Evolutionary conservation across 1,284 basidiomycete genomes (phyloP).

Genomic region (Trametes versicolor): DNA sequence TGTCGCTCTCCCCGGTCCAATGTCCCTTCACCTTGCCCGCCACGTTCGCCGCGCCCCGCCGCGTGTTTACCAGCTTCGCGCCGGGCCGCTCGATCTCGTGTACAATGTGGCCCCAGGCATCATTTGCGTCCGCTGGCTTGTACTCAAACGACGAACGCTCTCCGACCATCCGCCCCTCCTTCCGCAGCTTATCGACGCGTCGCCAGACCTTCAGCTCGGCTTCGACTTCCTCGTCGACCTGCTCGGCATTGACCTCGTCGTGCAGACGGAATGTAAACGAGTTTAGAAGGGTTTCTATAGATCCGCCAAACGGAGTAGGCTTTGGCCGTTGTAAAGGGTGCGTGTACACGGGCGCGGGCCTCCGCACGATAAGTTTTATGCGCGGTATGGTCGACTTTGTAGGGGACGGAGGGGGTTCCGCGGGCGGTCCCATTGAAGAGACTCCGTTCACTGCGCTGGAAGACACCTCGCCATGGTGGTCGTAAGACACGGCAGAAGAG

Average conservation of each 20-base stretch:
- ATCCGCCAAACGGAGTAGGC: slow-evolving; percentile 58
- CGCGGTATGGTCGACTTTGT: slow-evolving; percentile 57
- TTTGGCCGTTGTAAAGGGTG: slow-evolving; percentile 75
- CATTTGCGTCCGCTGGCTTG: slow-evolving; percentile 26
- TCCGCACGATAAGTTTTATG: slow-evolving; percentile 74
- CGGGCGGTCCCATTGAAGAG: slow-evolving; percentile 29
- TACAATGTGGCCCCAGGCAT: slow-evolving; percentile 64
- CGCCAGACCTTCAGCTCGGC: slow-evolving; percentile 64
- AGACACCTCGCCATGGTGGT: slow-evolving; percentile 1
- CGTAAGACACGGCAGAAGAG: not conserved
- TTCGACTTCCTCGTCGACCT: slow-evolving; percentile 55
- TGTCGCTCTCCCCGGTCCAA: slow-evolving; percentile 76
- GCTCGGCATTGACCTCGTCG: slow-evolving; percentile 55
- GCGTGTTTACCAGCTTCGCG: slow-evolving; percentile 56
- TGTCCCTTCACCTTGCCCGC: slow-evolving; percentile 79
- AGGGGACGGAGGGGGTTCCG: slow-evolving; percentile 36
- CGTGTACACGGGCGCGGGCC: slow-evolving; percentile 66
- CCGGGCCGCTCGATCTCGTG: slow-evolving; percentile 52
- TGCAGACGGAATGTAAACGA: slow-evolving; percentile 67
- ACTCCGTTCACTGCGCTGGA: slow-evolving; percentile 14
- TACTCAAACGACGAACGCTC: slow-evolving; percentile 28
- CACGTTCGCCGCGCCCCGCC: slow-evolving; percentile 64
- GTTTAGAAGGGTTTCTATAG: slow-evolving; percentile 62
- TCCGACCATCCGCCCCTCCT: slow-evolving; percentile 48
- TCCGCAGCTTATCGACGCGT: slow-evolving; percentile 58